Percentiles rank a stretch among this genome's conserved stretches.
Evolutionary conservation across 495 filamentous ascomycete genomes (phyloP).

Genomic region (Trypethelium eluteriae): DNA sequence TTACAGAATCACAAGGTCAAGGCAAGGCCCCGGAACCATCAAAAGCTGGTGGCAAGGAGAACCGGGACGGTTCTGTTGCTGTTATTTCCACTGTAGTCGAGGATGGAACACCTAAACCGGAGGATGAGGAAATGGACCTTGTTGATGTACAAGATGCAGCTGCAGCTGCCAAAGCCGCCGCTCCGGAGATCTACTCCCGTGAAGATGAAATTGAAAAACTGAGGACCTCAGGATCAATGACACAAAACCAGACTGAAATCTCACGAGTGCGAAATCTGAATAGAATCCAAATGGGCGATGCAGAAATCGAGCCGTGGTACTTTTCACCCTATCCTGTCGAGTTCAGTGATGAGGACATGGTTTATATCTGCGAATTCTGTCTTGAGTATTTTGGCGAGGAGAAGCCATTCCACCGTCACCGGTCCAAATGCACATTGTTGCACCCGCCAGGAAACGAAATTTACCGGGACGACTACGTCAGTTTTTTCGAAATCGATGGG

Average conservation of each 20-base stretch:
- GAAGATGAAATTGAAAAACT: conserved; percentile 95
- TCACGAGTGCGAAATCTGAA: conserved; percentile 91
- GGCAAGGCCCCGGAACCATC: conserved; percentile 44
- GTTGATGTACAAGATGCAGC: conserved; percentile 58
- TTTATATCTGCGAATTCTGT: conserved; percentile 98
- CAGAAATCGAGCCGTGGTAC: conserved; percentile 94
- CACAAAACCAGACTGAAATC: conserved; percentile 94
- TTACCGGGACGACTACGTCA: conserved; percentile 88
- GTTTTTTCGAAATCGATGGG: conserved; percentile 96
- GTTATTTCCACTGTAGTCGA: conserved; percentile 43
- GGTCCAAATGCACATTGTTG: conserved; percentile 79
- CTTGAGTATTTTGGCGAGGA: conserved; percentile 77
- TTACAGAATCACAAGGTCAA: conserved; percentile 41
- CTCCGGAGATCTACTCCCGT: conserved; percentile 55
- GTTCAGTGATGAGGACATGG: conserved; percentile 75
- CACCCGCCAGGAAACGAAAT: conserved; percentile 98
- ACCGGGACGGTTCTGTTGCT: conserved; percentile 47
- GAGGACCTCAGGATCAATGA: conserved; percentile 91
- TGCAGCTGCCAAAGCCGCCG: conserved; percentile 45
- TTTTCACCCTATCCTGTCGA: conserved; percentile 92
- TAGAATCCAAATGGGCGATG: conserved; percentile 84
- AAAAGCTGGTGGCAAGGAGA: conserved; percentile 59
- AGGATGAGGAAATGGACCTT: conserved; percentile 53
- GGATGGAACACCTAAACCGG: conserved; percentile 48
- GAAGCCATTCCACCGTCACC: conserved; percentile 74